A percentile compares a stretch with the other conserved stretches of the same genome.
These are phyloP conservation scores for Stentor coeruleus DNA, from an alignment of 73 alveolate genomes.

Conservation along the genomic window DNA sequence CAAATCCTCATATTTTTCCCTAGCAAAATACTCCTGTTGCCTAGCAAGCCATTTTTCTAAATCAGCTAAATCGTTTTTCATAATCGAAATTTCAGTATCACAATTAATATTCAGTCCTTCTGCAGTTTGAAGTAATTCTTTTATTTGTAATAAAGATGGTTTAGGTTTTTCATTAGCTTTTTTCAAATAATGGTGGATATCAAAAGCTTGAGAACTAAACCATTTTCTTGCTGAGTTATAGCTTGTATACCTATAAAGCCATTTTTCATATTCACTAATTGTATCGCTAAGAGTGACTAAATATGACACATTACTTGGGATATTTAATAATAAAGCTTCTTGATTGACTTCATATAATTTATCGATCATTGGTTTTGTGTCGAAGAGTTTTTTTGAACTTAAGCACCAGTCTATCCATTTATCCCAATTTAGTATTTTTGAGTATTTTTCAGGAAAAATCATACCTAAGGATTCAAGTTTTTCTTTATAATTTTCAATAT, in stretches of 20 bases:
- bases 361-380: slow-evolving; percentile 7
- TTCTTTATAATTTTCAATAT: neutral
- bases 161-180: neutral
- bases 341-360: slow-evolving; percentile 13
- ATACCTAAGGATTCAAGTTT: neutral
- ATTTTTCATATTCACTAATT: neutral
- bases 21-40: neutral
- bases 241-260: slow-evolving; percentile 6
- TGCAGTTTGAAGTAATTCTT: neutral
- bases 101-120: neutral
- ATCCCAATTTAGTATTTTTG: slow-evolving; percentile 1
- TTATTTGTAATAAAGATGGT: neutral
- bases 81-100: neutral
- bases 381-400: neutral
- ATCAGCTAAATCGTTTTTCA: neutral
- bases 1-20: neutral
- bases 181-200: slow-evolving; percentile 12
- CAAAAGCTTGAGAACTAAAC: slow-evolving; percentile 1
- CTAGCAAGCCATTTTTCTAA: neutral
- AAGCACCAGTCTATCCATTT: slow-evolving; percentile 26
- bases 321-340: neutral
- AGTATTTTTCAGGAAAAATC: slow-evolving; percentile 21
- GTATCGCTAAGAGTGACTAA: neutral
- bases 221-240: slow-evolving; percentile 9
- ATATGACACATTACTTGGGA: neutral